phyloP scores from a whole-genome alignment of 495 filamentous ascomycete species.

The Lineolata rhizophorae region DNA sequence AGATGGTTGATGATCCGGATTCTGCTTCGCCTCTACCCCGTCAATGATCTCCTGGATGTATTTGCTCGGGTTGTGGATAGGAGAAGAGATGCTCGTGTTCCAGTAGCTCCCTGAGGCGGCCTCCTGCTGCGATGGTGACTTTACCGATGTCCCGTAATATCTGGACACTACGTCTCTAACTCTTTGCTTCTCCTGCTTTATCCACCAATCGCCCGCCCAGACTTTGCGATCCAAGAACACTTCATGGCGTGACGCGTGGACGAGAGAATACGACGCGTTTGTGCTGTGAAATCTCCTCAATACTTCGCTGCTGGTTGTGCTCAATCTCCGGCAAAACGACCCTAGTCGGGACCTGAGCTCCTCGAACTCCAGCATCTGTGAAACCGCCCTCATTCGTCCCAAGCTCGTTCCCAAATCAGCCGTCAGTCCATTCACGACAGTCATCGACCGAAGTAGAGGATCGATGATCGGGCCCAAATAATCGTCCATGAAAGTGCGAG shows the following conservation, averaged over 20 bases:
- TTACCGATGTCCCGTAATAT: slow-evolving; percentile 32
- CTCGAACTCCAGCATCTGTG: too few species aligned
- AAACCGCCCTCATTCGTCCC: too few species aligned
- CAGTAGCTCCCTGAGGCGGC: too few species aligned
- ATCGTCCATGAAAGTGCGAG: slow-evolving; percentile 35
- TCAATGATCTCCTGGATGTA: slow-evolving; percentile 42
- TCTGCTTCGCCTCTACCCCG: slow-evolving; percentile 22
- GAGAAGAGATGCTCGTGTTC: too few species aligned
- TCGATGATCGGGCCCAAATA: slow-evolving; percentile 48
- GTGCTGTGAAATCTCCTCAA: slow-evolving; percentile 11
- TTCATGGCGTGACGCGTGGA: slow-evolving; percentile 29
- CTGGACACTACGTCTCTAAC: slow-evolving; percentile 36
- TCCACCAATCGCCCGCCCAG: slow-evolving; percentile 47
- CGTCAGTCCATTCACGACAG: slow-evolving; percentile 45
- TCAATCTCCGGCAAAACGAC: too few species aligned
- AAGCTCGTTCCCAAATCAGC: too few species aligned
- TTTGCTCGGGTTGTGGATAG: slow-evolving; percentile 29
- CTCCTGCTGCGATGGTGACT: slow-evolving; percentile 19
- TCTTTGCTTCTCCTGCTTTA: slow-evolving; percentile 45
- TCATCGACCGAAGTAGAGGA: slow-evolving; percentile 40
- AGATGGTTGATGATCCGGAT: slow-evolving; percentile 10
- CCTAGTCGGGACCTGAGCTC: too few species aligned
- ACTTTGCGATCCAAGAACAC: slow-evolving; percentile 31
- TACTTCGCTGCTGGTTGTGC: slow-evolving; percentile 10
- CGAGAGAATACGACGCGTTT: slow-evolving; percentile 21